Evolutionary conservation across 2,329 filamentous ascomycete species (phyloP), one percentile per base, ranked within the genome.

Genomic region (Aspergillus sp.): DNA sequence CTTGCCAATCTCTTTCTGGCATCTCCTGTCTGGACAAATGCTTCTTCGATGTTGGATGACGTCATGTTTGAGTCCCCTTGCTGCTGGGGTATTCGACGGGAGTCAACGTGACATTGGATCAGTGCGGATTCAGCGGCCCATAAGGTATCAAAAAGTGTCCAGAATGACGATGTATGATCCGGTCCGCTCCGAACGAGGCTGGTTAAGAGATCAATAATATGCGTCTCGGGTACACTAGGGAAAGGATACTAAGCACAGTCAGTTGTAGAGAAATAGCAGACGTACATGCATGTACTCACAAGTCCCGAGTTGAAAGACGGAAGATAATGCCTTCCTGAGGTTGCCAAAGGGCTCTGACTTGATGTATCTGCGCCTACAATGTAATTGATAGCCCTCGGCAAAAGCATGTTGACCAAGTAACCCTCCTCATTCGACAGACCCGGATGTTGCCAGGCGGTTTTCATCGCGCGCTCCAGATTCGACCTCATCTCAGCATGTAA

Each of bases 121-220:
- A 67, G 49, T 7, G 63, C 63, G 35, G 56, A 62, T 49, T 68
- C 66, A 5, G 60, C 55, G 1, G 65, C 63, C 62, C 65, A 67
- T 32, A 65, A 43, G 27, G 60, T 60, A 46, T 68, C 66, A 39
- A 60, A 64, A 6, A 68, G 45, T 7, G 62, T 56, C 52, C 58
- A 65, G 46, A 67, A 67, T 7, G 64, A 58, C 41, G 58, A 51
- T 27, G 64, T 50, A 50, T 63, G 64, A 27, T 66, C 62, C 7
- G 47, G 43, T 43, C 55, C 50, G 5, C 48, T 51, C 27, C 47
- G 45, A 32, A 56, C 48, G 7, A 59, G 37, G 3, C 46, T 49
- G 3, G 53, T 55, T 32, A 59, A 46, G 13, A 58, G 50, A 22
- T 59, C 56, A 7, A 55, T 53, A 7, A 56, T 49, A 7, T 54